phyloP scores from a whole-genome alignment of 768 basidiomycete species.

The Boletellus emodensis region DNA sequence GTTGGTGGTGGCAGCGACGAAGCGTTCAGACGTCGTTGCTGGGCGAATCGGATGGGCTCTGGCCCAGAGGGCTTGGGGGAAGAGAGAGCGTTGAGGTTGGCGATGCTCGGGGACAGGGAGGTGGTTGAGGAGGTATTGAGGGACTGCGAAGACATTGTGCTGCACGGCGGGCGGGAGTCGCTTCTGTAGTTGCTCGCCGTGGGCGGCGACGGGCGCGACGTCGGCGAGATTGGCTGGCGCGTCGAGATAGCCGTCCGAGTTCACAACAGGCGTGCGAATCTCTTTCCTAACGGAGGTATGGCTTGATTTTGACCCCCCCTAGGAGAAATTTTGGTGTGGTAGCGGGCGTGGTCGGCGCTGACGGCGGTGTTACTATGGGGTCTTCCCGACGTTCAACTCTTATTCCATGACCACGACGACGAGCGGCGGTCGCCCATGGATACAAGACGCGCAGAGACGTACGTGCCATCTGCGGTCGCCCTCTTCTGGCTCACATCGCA shows the following conservation, averaged over 20 bases:
- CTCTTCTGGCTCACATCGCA: neutral
- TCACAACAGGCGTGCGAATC: slow-evolving; percentile 18
- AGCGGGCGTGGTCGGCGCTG: slow-evolving; percentile 10
- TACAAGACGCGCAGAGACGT: slow-evolving; percentile 35
- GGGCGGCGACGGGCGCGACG: slow-evolving; percentile 25
- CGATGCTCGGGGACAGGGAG: slow-evolving; percentile 32
- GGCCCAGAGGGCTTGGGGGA: slow-evolving; percentile 25
- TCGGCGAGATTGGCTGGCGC: slow-evolving; percentile 6
- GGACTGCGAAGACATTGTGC: slow-evolving; percentile 26
- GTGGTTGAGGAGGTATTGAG: slow-evolving; percentile 33
- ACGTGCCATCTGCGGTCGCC: slow-evolving; percentile 5
- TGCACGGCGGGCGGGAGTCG: slow-evolving; percentile 16
- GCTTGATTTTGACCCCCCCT: slow-evolving; percentile 4
- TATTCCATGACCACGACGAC: slow-evolving; percentile 34
- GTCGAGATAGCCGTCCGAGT: slow-evolving; percentile 15
- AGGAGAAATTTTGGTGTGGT: slow-evolving; percentile 25
- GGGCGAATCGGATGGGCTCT: slow-evolving; percentile 14
- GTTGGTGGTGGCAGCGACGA: slow-evolving; percentile 37
- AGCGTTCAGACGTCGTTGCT: slow-evolving; percentile 37
- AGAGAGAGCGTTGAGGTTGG: slow-evolving; percentile 30
- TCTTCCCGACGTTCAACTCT: neutral
- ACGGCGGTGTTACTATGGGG: slow-evolving; percentile 8
- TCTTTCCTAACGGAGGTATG: slow-evolving; percentile 14
- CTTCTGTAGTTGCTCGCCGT: slow-evolving; percentile 25
- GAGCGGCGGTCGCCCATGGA: slow-evolving; percentile 25